Evolutionary conservation across 805 yeast genomes (phyloP).

Genomic region (Candida insectalens): DNA sequence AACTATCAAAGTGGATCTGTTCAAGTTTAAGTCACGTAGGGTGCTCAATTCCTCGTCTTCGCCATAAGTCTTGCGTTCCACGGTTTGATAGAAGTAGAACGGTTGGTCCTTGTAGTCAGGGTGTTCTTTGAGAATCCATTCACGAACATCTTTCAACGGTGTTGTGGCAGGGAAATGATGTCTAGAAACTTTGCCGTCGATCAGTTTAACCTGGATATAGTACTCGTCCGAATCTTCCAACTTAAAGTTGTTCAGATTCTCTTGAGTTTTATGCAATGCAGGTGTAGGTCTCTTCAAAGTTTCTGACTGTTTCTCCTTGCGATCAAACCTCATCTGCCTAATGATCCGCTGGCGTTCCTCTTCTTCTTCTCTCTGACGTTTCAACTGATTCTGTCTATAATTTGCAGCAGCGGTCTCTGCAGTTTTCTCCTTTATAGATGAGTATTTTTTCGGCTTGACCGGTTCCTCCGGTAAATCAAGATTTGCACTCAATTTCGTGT

Average conservation of each 20-base stretch:
- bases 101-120: slow-evolving; percentile 40
- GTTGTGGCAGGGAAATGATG: slow-evolving; percentile 36
- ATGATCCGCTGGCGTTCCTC: slow-evolving; percentile 50
- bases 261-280: slow-evolving; percentile 10
- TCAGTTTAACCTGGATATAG: slow-evolving; percentile 39
- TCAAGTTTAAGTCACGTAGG: slow-evolving; percentile 44
- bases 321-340: slow-evolving; percentile 41
- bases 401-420: slow-evolving; percentile 28
- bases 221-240: slow-evolving; percentile 32
- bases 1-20: slow-evolving; percentile 63
- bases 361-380: slow-evolving; percentile 26
- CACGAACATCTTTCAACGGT: slow-evolving; percentile 48
- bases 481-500: slow-evolving; percentile 10
- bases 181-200: slow-evolving; percentile 55
- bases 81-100: slow-evolving; percentile 39
- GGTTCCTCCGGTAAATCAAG: not conserved
- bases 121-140: slow-evolving; percentile 41
- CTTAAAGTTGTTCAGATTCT: slow-evolving; percentile 12
- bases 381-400: slow-evolving; percentile 29
- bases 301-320: slow-evolving; percentile 15
- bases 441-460: slow-evolving; percentile 6
- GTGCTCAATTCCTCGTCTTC: slow-evolving; percentile 50
- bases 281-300: too few relatives aligned
- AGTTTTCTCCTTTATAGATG: slow-evolving; percentile 29
- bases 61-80: slow-evolving; percentile 56